Percentiles rank a stretch among this genome's conserved stretches.
Conservation (phyloP, 1,139 yeast genomes). For the Taphrina communis region DNA sequence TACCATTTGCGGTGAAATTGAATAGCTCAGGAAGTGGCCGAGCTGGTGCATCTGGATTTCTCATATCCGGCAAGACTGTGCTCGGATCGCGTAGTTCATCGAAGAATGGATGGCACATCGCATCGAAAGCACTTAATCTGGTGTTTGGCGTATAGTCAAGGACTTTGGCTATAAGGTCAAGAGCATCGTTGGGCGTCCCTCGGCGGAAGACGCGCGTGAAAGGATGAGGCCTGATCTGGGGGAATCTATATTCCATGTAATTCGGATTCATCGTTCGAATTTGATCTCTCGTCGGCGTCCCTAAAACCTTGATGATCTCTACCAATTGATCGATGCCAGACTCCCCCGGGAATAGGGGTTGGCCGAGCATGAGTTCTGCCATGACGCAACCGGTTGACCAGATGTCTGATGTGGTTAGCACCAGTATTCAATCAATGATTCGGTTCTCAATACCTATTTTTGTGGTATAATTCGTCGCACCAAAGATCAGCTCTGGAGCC, state of each 20-base stretch:
- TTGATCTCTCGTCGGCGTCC: slow-evolving; percentile 93
- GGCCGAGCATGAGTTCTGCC: slow-evolving; percentile 94
- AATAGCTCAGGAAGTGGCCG: slow-evolving; percentile 55
- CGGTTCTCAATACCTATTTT: slow-evolving; percentile 59
- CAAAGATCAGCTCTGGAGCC: slow-evolving; percentile 91
- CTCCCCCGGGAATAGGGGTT: slow-evolving; percentile 97
- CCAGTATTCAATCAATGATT: not conserved
- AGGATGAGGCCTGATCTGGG: slow-evolving; percentile 94
- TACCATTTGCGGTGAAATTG: slow-evolving; percentile 51
- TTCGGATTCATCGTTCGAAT: slow-evolving; percentile 95
- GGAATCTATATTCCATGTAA: slow-evolving; percentile 96
- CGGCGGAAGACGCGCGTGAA: slow-evolving; percentile 80
- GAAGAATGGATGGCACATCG: slow-evolving; percentile 73
- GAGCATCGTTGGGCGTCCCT: slow-evolving; percentile 61
- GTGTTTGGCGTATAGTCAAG: slow-evolving; percentile 78
- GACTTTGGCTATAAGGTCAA: slow-evolving; percentile 64
- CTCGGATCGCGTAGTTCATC: slow-evolving; percentile 69
- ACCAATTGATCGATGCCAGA: slow-evolving; percentile 96
- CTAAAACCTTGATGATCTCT: slow-evolving; percentile 92
- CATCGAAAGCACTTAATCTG: slow-evolving; percentile 72
- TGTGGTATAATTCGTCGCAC: slow-evolving; percentile 92
- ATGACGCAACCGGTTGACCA: slow-evolving; percentile 99
- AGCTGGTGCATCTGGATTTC: slow-evolving; percentile 52
- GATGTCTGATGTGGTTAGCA: slow-evolving; percentile 60
- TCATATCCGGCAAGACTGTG: slow-evolving; percentile 62